These are phyloP conservation scores for Claviceps africana DNA, from an alignment of 2,329 filamentous ascomycete species.

Conservation along the genomic window DNA sequence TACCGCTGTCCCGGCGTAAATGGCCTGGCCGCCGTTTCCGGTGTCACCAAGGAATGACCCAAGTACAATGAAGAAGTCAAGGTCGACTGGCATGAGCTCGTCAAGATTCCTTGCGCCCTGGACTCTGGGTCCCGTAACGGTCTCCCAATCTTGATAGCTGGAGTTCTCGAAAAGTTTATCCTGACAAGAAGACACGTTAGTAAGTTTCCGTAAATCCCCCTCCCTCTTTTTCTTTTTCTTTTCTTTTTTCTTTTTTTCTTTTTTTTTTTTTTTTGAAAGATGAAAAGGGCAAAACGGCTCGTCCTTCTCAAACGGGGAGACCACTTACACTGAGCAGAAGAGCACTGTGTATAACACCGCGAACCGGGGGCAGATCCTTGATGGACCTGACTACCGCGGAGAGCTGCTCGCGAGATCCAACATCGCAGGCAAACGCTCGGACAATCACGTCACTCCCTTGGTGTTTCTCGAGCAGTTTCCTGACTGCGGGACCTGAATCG, in stretches of 20 bases:
- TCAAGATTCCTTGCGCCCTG: conserved; percentile 28
- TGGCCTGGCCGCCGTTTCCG: conserved; percentile 35
- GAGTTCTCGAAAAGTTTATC: conserved; percentile 23
- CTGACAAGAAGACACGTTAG: background rate
- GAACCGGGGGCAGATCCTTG: conserved; percentile 12
- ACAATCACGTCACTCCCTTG: conserved; percentile 17
- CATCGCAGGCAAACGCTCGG: conserved; percentile 23
- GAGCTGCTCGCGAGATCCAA: conserved; percentile 18
- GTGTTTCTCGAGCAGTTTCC: conserved; percentile 1
- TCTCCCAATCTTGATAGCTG: conserved; percentile 20
- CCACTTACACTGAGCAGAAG: conserved; percentile 22
- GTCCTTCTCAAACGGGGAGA: background rate
- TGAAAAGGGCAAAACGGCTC: no score
- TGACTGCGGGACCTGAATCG: conserved; percentile 4
- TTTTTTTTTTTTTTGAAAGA: no score
- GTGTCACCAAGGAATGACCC: conserved; percentile 26
- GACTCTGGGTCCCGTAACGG: conserved; percentile 21
- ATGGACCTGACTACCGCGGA: conserved; percentile 1
- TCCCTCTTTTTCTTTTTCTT: no score
- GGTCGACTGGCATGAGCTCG: conserved; percentile 11
- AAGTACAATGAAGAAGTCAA: conserved; percentile 31
- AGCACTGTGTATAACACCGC: conserved; percentile 16
- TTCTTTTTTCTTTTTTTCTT: no score
- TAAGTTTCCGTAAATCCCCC: no score
- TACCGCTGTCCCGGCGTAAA: conserved; percentile 26